Percentiles rank a stretch among this genome's conserved stretches.
Conservation (phyloP, 768 basidiomycete genomes). For the Pleurotus djamor region DNA sequence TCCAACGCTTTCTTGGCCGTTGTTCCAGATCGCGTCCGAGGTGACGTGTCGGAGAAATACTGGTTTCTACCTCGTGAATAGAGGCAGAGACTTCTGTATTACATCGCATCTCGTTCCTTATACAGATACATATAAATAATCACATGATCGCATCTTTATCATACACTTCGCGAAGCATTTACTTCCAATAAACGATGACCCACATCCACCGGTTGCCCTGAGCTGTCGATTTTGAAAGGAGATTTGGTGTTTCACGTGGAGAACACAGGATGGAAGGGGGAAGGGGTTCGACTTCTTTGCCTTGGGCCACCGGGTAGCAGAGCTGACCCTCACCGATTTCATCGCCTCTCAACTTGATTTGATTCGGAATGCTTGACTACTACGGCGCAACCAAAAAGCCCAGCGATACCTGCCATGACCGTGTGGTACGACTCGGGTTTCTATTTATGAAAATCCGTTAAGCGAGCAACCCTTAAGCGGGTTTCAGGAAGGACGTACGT, state of each 20-base stretch:
- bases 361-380: neutral
- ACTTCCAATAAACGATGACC: neutral
- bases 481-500: conserved; percentile 4
- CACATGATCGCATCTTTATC: neutral
- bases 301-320: neutral
- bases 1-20: conserved; percentile 15
- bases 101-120: too few species aligned
- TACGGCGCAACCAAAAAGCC: neutral
- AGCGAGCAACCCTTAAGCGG: conserved; percentile 1
- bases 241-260: neutral
- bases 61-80: conserved; percentile 37
- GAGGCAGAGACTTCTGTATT: conserved; percentile 4
- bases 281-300: neutral
- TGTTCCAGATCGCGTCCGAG: conserved; percentile 27
- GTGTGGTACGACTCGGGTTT: neutral
- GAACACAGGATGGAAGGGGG: neutral
- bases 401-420: conserved; percentile 2
- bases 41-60: conserved; percentile 21
- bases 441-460: conserved; percentile 1
- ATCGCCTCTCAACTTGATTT: neutral
- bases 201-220: neutral
- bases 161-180: neutral
- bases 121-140: neutral
- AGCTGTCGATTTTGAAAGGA: neutral
- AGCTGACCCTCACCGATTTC: neutral